Base-by-base conservation (phyloP, 306 rosid genomes). In the Arachis hypogaea region DNA sequence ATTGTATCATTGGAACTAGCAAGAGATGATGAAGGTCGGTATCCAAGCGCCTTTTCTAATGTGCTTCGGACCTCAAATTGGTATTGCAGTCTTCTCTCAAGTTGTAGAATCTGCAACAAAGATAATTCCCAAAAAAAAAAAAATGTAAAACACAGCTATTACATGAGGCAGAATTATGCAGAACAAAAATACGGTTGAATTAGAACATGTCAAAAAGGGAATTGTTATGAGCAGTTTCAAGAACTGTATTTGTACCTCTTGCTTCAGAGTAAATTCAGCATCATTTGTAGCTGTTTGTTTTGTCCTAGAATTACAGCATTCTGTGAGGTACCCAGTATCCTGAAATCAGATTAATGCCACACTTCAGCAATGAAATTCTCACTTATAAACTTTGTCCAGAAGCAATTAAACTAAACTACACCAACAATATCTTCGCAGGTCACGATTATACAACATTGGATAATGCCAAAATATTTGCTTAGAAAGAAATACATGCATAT, bases 1-100 rank as follows among this genome's bases (percentile, higher is more conserved):
- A 71, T 76, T 6, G 6, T 29, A 59, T 83, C 86, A 72, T 75
- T 81, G 22, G 88, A 73, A 54, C 74, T 63, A 57, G 52, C 79
- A 73, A 69, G 80, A 66, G 86, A 76, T 73, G 86, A 77, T 75
- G 86, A 84, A 44, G 90, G 84, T 73, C 76, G 74, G 72, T 82
- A 87, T 74, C 98, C 99, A 65, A 92, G 76, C 71, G 98, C 92
- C 43, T 78, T 89, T 80, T 92, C 97, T 63, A 94, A 78, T 30
- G 90, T 79, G 57, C 85, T 79, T 66, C 97, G 86, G 60, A 89
- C 92, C 83, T 84, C 64, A 80, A 88, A 88, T 64, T 94, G 97
- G 47, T 82, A 86, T 78, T 90, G 90, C 75, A 94, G 71, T 81
- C 92, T 85, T 76, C 81, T 84, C 78, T 94, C 96, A 43, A 92